A percentile compares a stretch with the other conserved stretches of the same genome.
These are phyloP conservation scores for Tetracladium marchalianum DNA, from an alignment of 495 filamentous ascomycete species.

Conservation along the genomic window DNA sequence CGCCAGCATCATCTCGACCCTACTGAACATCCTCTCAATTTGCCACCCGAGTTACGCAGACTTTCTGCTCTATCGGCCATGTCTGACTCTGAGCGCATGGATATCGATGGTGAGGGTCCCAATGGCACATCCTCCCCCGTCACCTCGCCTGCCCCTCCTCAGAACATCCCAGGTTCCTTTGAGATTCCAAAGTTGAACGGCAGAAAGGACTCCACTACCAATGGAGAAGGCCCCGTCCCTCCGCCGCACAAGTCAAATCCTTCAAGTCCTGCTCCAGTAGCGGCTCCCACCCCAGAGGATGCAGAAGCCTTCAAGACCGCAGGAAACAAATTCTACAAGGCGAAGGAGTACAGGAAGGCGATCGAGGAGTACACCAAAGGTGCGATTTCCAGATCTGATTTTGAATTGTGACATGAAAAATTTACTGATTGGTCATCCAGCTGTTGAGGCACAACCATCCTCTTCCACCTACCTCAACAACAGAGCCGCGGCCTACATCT, in stretches of 20 bases:
- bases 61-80: slow-evolving; percentile 63
- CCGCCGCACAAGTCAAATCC: slow-evolving; percentile 66
- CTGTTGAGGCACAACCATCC: slow-evolving; percentile 67
- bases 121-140: slow-evolving; percentile 28
- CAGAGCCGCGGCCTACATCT: slow-evolving; percentile 88
- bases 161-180: slow-evolving; percentile 30
- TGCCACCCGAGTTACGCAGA: slow-evolving; percentile 68
- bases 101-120: slow-evolving; percentile 62
- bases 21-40: slow-evolving; percentile 67
- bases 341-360: slow-evolving; percentile 72
- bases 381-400: slow-evolving; percentile 24
- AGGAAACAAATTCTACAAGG: slow-evolving; percentile 95
- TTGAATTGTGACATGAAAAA: not conserved
- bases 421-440: slow-evolving; percentile 30
- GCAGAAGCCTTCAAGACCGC: slow-evolving; percentile 84
- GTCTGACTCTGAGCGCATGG: slow-evolving; percentile 57
- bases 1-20: slow-evolving; percentile 45
- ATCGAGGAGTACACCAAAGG: slow-evolving; percentile 93
- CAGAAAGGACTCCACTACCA: slow-evolving; percentile 35
- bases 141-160: slow-evolving; percentile 31
- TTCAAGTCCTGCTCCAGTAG: slow-evolving; percentile 43
- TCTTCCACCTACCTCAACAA: slow-evolving; percentile 90
- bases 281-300: slow-evolving; percentile 45
- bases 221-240: slow-evolving; percentile 54
- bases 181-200: slow-evolving; percentile 37